These are phyloP conservation scores for Komagataella populi DNA, from an alignment of 805 yeast species.

Conservation along the genomic window DNA sequence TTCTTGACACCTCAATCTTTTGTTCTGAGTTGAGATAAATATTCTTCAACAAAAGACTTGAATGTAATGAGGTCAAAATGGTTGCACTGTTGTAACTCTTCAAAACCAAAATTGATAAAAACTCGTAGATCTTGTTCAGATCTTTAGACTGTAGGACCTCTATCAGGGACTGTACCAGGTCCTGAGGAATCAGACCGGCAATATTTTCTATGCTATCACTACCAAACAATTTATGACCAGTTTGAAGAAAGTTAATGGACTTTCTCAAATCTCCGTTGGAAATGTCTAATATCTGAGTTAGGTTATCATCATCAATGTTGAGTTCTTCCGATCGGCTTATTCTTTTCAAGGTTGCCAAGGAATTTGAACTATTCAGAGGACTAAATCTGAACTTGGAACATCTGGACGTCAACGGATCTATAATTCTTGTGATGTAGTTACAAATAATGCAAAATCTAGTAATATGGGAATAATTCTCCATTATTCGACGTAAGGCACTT, in stretches of 20 bases:
- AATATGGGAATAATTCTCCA: conserved; percentile 81
- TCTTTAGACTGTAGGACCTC: conserved; percentile 9
- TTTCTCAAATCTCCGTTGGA: conserved; percentile 87
- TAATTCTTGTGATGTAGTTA: conserved; percentile 91
- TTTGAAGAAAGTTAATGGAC: conserved; percentile 83
- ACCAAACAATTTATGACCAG: conserved; percentile 53
- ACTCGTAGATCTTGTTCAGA: conserved; percentile 11
- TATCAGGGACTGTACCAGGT: conserved; percentile 8
- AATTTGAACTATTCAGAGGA: conserved; percentile 57
- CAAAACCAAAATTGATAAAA: conserved; percentile 13
- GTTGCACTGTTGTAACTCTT: conserved; percentile 19
- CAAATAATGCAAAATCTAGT: conserved; percentile 92
- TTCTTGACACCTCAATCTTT: conserved; percentile 52
- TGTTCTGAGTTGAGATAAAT: conserved; percentile 35
- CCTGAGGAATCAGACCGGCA: conserved; percentile 18
- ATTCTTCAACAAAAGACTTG: conserved; percentile 15
- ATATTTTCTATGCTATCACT: conserved; percentile 13
- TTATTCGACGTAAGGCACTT: conserved; percentile 85
- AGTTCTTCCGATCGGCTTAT: conserved; percentile 42
- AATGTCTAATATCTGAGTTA: conserved; percentile 52
- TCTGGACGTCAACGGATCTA: conserved; percentile 92
- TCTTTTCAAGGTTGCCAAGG: conserved; percentile 50
- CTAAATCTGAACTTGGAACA: conserved; percentile 92
- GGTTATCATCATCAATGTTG: conserved; percentile 28
- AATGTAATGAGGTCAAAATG: conserved; percentile 17